Evolutionary conservation across 2,329 filamentous ascomycete genomes (phyloP), one percentile per base, ranked within the genome.

Genomic region (Colletotrichum salicis): DNA sequence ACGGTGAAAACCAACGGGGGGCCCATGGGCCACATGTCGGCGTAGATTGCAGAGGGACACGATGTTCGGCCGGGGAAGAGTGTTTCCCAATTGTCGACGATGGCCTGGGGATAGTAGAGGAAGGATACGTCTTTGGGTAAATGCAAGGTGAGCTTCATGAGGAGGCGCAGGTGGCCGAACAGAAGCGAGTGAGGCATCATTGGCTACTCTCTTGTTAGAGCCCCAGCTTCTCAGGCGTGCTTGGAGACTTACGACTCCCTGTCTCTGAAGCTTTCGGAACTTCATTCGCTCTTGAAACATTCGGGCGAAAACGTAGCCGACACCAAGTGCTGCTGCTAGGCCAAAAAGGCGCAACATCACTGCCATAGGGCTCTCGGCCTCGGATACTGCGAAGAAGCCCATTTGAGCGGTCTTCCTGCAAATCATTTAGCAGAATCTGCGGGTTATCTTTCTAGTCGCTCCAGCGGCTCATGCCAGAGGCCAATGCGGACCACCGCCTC

Each of bases 21-120:
- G 1, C 63, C 68, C 22, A 80, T 68, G 0, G 79, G 79, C 79
- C 79, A 80, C 12, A 74, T 71, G 61, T 80, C 79, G 29, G 80
- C 35, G 57, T 78, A 80, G 35, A 74, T 66, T 2, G 78, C 66
- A 5, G 76, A 74, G 12, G 79, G 78, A 8, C 76, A 78, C 4
- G 70, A 58, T 4, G 33, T 84, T 62, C 81, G 75, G 31, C 12
- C 64, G 5, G 68, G 71, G n/a, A 73, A 73, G 7, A 71, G 29
- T 0, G 37, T 19, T 27, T 22, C 37, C 68, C 71, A 73, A 24
- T 73, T 72, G 11, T 73, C 45, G 15, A 57, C 60, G 45, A 73
- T 51, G 31, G 55, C 24, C 33, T 73, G 58, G 3, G 64, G n/a
- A 7, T 71, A 7, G 51, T 71, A 73, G 55, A 71, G 67, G 24